Conservation (phyloP, 768 basidiomycete species). For the Tricholoma sp. region DNA sequence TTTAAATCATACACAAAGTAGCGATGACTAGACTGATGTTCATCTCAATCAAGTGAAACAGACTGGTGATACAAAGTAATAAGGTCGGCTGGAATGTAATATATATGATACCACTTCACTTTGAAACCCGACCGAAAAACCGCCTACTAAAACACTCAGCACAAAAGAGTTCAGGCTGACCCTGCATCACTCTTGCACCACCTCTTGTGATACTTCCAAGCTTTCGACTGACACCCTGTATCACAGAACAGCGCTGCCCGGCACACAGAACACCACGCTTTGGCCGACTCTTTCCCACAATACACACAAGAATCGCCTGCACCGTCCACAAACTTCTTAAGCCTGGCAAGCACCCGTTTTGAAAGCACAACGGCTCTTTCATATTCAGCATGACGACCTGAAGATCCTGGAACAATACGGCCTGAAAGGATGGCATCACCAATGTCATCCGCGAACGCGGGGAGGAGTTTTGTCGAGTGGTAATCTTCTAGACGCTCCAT, state of each 20-base stretch:
- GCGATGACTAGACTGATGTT: no score
- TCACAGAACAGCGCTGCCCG: conserved; percentile 24
- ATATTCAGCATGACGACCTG: not conserved
- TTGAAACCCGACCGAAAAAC: no score
- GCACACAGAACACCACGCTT: not conserved
- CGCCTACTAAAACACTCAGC: no score
- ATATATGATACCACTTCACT: no score
- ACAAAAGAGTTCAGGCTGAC: no score
- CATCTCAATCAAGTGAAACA: no score
- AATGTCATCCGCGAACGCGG: not conserved
- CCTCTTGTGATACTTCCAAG: no score
- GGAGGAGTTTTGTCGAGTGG: not conserved
- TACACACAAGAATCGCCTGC: not conserved
- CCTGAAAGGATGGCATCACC: not conserved
- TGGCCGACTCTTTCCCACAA: not conserved
- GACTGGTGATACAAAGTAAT: no score
- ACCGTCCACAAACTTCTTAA: not conserved
- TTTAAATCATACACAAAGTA: no score
- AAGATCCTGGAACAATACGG: not conserved
- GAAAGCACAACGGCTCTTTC: not conserved
- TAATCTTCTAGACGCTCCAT: not conserved
- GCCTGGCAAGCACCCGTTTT: not conserved
- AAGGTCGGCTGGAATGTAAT: no score
- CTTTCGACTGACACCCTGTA: not conserved
- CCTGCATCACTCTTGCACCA: no score